A percentile compares a stretch with the other conserved stretches of the same genome.
phyloP scores from a whole-genome alignment of 306 rosid genomes.

The Trifolium dubium region DNA sequence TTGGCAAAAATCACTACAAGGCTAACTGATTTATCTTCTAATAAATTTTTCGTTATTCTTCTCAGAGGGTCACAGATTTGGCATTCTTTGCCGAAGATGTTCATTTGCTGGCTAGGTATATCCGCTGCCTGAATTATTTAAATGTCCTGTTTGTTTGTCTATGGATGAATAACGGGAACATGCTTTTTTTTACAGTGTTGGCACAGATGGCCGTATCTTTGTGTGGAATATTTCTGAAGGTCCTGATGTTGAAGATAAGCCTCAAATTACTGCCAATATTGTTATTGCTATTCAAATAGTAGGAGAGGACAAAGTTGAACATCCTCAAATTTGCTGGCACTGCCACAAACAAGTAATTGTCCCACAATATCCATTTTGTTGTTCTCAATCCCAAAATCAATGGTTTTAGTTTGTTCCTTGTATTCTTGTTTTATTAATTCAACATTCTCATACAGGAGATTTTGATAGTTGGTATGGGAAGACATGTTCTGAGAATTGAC shows the following conservation, averaged over 20 bases:
- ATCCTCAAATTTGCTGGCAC: conserved; percentile 98
- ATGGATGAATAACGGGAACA: conserved; percentile 36
- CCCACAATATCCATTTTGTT: conserved; percentile 18
- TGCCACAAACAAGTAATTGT: conserved; percentile 90
- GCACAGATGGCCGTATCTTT: conserved; percentile 84
- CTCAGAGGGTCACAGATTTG: conserved; percentile 98
- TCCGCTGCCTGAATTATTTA: conserved; percentile 29
- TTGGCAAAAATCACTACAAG: background rate
- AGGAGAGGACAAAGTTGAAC: conserved; percentile 76
- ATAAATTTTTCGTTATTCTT: conserved; percentile 33
- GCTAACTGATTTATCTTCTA: conserved; percentile 5
- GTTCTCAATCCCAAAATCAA: conserved; percentile 22
- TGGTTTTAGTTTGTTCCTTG: conserved; percentile 15
- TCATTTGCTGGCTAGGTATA: conserved; percentile 96
- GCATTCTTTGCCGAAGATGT: conserved; percentile 99
- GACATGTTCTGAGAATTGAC: conserved; percentile 82
- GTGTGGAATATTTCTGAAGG: conserved; percentile 98
- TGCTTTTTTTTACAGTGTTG: conserved; percentile 71
- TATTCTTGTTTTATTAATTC: conserved; percentile 41
- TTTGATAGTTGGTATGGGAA: conserved; percentile 92
- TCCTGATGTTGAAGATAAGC: conserved; percentile 90
- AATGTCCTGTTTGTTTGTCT: conserved; percentile 12
- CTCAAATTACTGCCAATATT: conserved; percentile 82
- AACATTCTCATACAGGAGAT: conserved; percentile 67
- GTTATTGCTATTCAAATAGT: conserved; percentile 76